Evolutionary conservation across 768 basidiomycete species (phyloP), one percentile per base, ranked within the genome.

Genomic region (Phlebiopsis gigantea): DNA sequence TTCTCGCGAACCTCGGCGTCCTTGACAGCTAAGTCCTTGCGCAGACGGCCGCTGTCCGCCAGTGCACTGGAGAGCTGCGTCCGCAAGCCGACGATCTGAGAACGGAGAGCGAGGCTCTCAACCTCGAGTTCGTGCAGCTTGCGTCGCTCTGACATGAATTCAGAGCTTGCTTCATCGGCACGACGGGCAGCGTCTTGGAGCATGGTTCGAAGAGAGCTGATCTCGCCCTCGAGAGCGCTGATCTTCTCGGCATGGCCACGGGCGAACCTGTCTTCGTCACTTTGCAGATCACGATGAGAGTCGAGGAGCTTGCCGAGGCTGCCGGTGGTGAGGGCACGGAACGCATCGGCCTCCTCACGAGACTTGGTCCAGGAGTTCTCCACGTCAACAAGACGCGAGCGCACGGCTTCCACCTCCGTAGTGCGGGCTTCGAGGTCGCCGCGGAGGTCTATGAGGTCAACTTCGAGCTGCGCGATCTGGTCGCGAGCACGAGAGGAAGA

Each of bases 301-400:
- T 95, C 91, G 46, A 97, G 76, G 19, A 97, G 77, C 67, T 95
- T 84, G 22, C 93, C 93, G 2, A 97, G 79, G 64, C 87, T 81
- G 46, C 87, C 84, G 1, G 92, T 96, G 2, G 94, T 94, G 51
- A 93, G 75, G 21, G 89, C 87, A 53, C 93, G 79, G 70, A 94
- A 85, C 1, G 88, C 84, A 69, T 97, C 95, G 2, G 93, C 92
- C 74, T 98, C 93, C 72, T 95, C 89, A 14, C 93, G 84, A 43
- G 93, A 92, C 69, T 93, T 90, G 24, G 89, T 82, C 87, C 93
- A 97, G 8, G 88, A 84, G 66, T 89, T 93, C 73, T 97, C 95
- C 43, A 87, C 85, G 53, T 95, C 91, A 24, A 80, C 75, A 43
- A 95, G 72, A 54, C 87, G 78, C 9, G 77, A 72, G 45, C 82